A percentile compares a stretch with the other conserved stretches of the same genome.
phyloP scores from a whole-genome alignment of 768 basidiomycete genomes.

The Boletus sensibilis region DNA sequence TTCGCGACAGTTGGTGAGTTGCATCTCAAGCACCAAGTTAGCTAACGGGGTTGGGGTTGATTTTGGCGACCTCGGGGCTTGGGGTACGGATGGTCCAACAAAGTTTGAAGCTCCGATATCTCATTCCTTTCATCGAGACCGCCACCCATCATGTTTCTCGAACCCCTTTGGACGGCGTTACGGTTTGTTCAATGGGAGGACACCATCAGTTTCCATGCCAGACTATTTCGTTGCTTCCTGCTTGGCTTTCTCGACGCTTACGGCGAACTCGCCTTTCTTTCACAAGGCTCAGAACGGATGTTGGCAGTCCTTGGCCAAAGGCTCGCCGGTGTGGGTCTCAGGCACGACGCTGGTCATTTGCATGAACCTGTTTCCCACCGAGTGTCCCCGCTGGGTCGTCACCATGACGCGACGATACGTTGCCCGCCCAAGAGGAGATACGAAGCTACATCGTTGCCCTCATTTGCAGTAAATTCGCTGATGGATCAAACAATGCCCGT shows the following conservation, averaged over 20 bases:
- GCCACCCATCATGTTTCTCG: background rate
- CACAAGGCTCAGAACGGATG: background rate
- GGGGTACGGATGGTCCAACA: background rate
- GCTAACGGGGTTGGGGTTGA: background rate
- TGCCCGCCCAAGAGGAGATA: constrained; percentile 18
- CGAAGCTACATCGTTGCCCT: background rate
- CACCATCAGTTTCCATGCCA: constrained; percentile 10
- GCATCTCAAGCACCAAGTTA: background rate
- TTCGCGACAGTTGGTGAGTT: background rate
- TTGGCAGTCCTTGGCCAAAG: background rate
- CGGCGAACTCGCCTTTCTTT: background rate
- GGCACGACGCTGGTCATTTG: background rate
- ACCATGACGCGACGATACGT: background rate
- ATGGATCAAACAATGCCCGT: background rate
- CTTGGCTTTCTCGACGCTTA: background rate
- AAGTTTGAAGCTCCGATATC: constrained; percentile 15
- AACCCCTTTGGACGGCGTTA: background rate
- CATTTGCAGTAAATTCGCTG: background rate
- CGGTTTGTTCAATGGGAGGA: constrained; percentile 14
- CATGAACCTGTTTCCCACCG: background rate
- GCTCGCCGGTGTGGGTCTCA: background rate
- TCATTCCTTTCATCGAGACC: background rate
- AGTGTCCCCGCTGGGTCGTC: background rate
- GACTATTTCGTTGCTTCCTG: constrained; percentile 15
- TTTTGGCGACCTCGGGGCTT: too few species aligned